Evolutionary conservation across 305 asterid species (phyloP), one percentile per base, ranked within the genome.

Genomic region (Plantago lanceolata): DNA sequence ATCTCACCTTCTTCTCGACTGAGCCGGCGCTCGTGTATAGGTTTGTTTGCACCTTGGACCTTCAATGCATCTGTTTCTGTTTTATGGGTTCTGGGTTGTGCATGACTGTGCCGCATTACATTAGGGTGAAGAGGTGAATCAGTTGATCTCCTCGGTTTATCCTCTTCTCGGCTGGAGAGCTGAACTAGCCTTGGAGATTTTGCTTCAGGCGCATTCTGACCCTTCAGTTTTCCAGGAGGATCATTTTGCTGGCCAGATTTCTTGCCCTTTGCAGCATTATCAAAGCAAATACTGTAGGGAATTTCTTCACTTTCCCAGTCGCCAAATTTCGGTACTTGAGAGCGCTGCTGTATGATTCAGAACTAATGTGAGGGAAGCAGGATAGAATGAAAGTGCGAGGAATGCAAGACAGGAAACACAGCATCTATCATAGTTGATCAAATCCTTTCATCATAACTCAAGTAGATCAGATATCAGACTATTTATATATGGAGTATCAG

Each of bases 301-400:
- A 84, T 69, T 54, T 82, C 91, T 59, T 82, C 89, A 45, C 76
- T 70, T 68, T 82, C 95, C 90, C 87, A 82, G 80, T 84, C 74
- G 59, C 89, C 95, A 63, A 86, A 84, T 75, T 82, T 73, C 1
- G 91, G 94, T 50, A 73, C 79, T 57, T 76, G 83, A 21, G 79
- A 19, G 13, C 72, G 84, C 77, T 84, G 75, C 80, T 55, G 56
- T 70, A 68, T 60, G 40, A 65, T 63, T 47, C 58, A 70, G 43
- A 71, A 61, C 44, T 29, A 43, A 55, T 45, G 53, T 71, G 56
- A 61, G 19, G 2, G 2, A 40, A 9, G 15, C 45, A 12, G 15
- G 45, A 12, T 11, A 3, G 14, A 40, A 40, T 40, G 45, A 11
- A 40, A 40, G 9, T 33, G 15, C 45, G 1, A 2, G 4, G 65